Base-by-base conservation (phyloP, 768 basidiomycete species). In the Calocybe gangraenosa region DNA sequence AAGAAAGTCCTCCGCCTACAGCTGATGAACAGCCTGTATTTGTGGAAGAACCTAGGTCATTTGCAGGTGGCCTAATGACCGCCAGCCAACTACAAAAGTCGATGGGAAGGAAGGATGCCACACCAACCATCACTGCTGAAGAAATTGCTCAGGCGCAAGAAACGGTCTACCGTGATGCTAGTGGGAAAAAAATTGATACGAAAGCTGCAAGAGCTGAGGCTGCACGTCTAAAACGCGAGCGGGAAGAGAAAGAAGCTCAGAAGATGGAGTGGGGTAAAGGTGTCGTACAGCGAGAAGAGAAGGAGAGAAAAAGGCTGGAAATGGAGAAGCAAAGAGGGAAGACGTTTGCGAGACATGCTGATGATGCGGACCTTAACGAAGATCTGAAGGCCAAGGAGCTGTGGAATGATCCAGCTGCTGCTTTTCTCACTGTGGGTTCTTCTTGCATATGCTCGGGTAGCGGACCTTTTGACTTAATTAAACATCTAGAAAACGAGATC, bases 191-290 rank as follows among this genome's bases (percentile, higher is more conserved):
- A 70, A 87, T 98, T 40, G 93, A 98, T 55, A 79, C 87, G 41
- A 91, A 89, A 59, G 78, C 85, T 1, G 87, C 84, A 21, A 78
- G 76, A 46, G 94, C 90, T 11, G 93, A 94, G 57, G 90, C 91
- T 22, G 86, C 86, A 34, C 71, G 82, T 52, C 62, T 77, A 63
- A 92, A 92, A 58, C 75, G 90, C 17, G 85, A 92, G 59, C 71
- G 74, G 47, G 84, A 93, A 61, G 89, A 96, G 67, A 81, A 79
- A 59, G 91, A 95, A 59, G 87, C 87, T 40, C 70, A 78, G 60
- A 94, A 91, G 70, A 92, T 95, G 90, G 90, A 95, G 61, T 98
- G 96, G 96, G 92, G 92, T 0, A 98, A 95, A 65, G 96, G 96
- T 22, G 58, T 98, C 28, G 87, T 92, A 31, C 96, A 98, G 68